A percentile compares a stretch with the other conserved stretches of the same genome.
Evolutionary conservation across 73 alveolate genomes (phyloP).

Genomic region (Urostyla sp.): DNA sequence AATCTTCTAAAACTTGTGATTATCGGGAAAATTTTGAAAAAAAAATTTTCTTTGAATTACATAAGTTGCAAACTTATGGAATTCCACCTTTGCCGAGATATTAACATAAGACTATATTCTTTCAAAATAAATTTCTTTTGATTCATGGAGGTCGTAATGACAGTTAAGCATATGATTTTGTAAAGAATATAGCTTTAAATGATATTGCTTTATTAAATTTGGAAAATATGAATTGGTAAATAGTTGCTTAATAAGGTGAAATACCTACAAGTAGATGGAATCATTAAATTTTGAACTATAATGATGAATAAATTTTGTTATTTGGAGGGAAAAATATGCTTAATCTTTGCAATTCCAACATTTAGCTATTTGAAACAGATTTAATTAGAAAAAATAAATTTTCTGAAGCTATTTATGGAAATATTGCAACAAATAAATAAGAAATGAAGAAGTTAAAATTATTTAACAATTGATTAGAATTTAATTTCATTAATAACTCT

Average conservation of each 20-base stretch:
- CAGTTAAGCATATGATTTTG: constrained; percentile 31
- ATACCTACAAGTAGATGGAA: constrained; percentile 46
- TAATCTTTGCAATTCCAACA: constrained; percentile 26
- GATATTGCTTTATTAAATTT: constrained; percentile 29
- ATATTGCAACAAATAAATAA: no score
- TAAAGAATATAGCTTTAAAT: constrained; percentile 32
- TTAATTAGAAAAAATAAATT: no score
- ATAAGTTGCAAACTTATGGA: not conserved
- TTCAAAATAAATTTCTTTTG: constrained; percentile 9
- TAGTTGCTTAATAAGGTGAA: not conserved
- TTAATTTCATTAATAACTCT: no score
- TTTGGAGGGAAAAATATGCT: constrained; percentile 42
- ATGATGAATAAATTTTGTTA: not conserved
- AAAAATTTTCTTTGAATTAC: constrained; percentile 21
- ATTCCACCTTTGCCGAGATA: constrained; percentile 32
- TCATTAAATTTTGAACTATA: not conserved
- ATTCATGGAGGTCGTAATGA: constrained; percentile 45
- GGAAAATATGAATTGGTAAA: constrained; percentile 21
- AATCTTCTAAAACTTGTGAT: constrained; percentile 9
- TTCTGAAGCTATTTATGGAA: no score
- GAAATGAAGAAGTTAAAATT: no score
- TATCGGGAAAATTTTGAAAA: constrained; percentile 43
- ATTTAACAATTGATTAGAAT: no score
- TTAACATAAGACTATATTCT: constrained; percentile 11
- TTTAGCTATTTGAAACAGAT: constrained; percentile 1